These are phyloP conservation scores for Backusella mclennaniae DNA, from an alignment of 192 early-diverging fungal species.

Conservation along the genomic window DNA sequence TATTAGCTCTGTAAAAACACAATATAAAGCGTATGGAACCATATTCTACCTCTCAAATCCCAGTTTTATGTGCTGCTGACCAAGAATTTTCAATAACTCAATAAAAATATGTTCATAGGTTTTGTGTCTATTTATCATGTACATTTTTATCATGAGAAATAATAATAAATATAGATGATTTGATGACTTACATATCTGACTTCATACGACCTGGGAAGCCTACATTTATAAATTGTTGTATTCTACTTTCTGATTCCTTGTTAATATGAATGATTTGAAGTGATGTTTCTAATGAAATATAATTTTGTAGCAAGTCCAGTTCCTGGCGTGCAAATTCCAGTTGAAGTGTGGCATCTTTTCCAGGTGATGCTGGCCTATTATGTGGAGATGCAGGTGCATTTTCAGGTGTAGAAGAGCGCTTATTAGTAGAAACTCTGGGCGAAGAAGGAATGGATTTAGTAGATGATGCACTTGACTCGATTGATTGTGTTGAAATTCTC, in stretches of 20 bases:
- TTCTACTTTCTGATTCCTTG: slow-evolving; percentile 69
- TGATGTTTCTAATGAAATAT: slow-evolving; percentile 78
- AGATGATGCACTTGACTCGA: slow-evolving; percentile 12
- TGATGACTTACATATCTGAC: slow-evolving; percentile 49
- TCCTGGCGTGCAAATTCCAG: slow-evolving; percentile 54
- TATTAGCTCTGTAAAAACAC: not conserved
- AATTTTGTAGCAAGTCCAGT: slow-evolving; percentile 56
- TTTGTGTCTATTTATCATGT: slow-evolving; percentile 44
- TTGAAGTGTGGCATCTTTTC: slow-evolving; percentile 50
- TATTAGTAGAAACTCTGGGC: not conserved
- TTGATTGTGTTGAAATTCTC: not conserved
- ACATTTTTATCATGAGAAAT: slow-evolving; percentile 1
- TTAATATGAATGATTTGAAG: slow-evolving; percentile 88
- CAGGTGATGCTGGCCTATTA: not conserved
- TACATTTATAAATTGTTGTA: slow-evolving; percentile 55
- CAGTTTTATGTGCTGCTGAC: slow-evolving; percentile 70
- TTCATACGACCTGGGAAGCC: slow-evolving; percentile 62
- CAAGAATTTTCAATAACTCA: slow-evolving; percentile 67
- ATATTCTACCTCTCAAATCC: slow-evolving; percentile 50
- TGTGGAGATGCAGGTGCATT: not conserved
- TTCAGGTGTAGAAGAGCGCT: not conserved
- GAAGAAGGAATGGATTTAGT: not conserved
- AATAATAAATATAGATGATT: not conserved
- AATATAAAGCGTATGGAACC: not conserved
- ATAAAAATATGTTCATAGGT: slow-evolving; percentile 82